Percentiles rank a stretch among this genome's conserved stretches.
Evolutionary conservation across 345 rosid genomes (phyloP).

Genomic region (Syzygium aqueum): DNA sequence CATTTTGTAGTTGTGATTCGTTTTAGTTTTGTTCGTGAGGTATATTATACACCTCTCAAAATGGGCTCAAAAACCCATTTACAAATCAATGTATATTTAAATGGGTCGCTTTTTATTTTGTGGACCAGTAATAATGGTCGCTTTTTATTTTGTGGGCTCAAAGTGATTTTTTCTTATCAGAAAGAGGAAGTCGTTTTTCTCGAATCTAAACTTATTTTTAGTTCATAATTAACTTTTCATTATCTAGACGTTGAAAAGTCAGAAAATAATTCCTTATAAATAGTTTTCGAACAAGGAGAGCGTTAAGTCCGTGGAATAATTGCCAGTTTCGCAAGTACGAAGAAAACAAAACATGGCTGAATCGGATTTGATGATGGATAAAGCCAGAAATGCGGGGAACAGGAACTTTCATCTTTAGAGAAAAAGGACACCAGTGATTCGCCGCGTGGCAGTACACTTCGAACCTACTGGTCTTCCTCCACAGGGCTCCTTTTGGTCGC

Average conservation of each 20-base stretch:
- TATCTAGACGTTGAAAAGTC: neutral
- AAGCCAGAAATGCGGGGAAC: neutral
- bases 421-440: neutral
- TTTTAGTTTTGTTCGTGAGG: neutral
- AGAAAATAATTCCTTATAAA: no score
- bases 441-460: neutral
- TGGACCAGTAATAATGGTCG: no score
- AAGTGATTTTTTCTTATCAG: neutral
- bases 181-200: no score
- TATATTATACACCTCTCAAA: neutral
- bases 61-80: no score
- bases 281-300: no score
- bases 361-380: neutral
- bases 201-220: no score
- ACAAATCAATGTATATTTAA: no score
- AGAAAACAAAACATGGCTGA: neutral
- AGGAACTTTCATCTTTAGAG: neutral
- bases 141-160: no score
- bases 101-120: no score
- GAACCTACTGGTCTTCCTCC: neutral
- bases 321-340: neutral
- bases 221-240: neutral
- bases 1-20: neutral
- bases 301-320: neutral
- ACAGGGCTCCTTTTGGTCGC: neutral